Evolutionary conservation across 495 filamentous ascomycete species (phyloP), one percentile per base, ranked within the genome.

Genomic region (Saxispiralis lemnorum): DNA sequence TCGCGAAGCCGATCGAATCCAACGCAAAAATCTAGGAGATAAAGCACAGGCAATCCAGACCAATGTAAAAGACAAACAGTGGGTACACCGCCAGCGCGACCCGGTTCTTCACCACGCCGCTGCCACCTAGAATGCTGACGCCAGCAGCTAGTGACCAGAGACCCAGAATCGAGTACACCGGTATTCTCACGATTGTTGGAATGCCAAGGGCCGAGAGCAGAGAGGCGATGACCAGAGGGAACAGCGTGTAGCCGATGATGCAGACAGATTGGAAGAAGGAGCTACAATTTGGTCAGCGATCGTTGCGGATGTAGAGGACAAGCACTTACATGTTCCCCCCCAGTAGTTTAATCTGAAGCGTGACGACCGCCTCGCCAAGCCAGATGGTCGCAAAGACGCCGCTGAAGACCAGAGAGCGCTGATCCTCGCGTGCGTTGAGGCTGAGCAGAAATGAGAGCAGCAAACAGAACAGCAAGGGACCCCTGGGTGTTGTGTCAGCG

Each of bases 221-320:
- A 11, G 89, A 75, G 6, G 92, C 92, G 53, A 97, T 80, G 54
- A 95, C 92, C 31, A 97, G 71, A n/a, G 89, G 89, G 66, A 97
- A 97, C 42, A 97, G 76, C 2, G 89, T 97, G 62, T 97, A 97
- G 31, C 89, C 89, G 59, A 97, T 97, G 53, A 97, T 93, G 60
- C 83, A 93, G 49, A 97, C 72, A 37, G 83, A 87, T 62, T 96
- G 89, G 66, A 92, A 88, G 62, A 97, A 97, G 19, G 89, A 93
- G 49, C 89, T 96, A 51, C 37, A 44, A 16, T 17, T 43, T 31
- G 43, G 38, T 43, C 33, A 43, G 49, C 45, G 30, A 32, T 37
- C 20, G 11, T 18, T 18, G n/a, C 41, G 40, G 10, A 45, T n/a
- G 16, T n/a, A 20, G 38, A n/a, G 31, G 24, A 12, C n/a, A 7